Evolutionary conservation across 73 alveolate species (phyloP).

Genomic region (Paramecium pentaurelia): DNA sequence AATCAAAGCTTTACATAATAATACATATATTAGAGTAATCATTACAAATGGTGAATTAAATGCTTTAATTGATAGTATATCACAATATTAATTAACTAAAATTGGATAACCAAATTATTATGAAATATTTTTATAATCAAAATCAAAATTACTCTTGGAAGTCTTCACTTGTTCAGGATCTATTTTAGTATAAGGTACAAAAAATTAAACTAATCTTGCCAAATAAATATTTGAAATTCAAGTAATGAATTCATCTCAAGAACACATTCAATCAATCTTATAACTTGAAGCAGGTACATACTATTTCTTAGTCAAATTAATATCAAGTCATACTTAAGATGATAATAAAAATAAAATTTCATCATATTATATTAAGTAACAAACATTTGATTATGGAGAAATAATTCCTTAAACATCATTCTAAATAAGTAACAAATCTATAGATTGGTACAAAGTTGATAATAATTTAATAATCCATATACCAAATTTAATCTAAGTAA

Average conservation of each 20-base stretch:
- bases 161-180: slow-evolving; percentile 20
- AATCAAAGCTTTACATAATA: not conserved
- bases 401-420: not conserved
- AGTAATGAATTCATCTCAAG: not conserved
- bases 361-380: not conserved
- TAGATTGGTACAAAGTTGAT: not conserved
- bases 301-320: not conserved
- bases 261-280: not conserved
- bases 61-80: not conserved
- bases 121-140: not conserved
- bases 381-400: not conserved
- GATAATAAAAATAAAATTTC: not conserved
- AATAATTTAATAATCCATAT: not conserved
- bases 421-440: not conserved
- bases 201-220: not conserved
- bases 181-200: not conserved
- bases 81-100: not conserved
- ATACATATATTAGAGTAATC: not conserved
- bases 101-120: not conserved
- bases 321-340: not conserved
- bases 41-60: not conserved
- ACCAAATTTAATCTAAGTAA: not conserved
- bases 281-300: not conserved
- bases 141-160: not conserved
- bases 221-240: not conserved